Percentiles rank a stretch among this genome's conserved stretches.
These are phyloP conservation scores for Chlorella sp. DNA, from an alignment of 139 green algal genomes.

Conservation along the genomic window DNA sequence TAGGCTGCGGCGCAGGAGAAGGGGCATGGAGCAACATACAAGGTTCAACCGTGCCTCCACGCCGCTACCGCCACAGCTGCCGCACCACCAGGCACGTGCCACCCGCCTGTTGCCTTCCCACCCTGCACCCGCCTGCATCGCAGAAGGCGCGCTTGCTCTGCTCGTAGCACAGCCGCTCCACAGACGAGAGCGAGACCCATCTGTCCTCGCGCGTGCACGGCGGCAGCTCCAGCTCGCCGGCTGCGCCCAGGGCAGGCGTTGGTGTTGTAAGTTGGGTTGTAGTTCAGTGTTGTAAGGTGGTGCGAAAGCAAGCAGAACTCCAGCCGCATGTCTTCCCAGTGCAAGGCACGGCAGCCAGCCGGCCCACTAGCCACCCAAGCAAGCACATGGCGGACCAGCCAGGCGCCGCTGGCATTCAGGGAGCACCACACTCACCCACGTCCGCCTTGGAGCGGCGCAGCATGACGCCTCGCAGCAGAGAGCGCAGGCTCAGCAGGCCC, in stretches of 20 bases:
- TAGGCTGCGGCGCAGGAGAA: neutral
- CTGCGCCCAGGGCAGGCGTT: conserved; percentile 24
- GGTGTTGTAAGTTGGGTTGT: too few relatives aligned
- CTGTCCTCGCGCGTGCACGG: conserved; percentile 55
- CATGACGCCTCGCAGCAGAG: conserved; percentile 65
- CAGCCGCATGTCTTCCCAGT: too few relatives aligned
- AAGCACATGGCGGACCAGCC: too few relatives aligned
- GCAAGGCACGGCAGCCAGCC: too few relatives aligned
- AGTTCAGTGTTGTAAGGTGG: too few relatives aligned
- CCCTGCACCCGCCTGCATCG: neutral
- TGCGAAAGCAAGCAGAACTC: too few relatives aligned
- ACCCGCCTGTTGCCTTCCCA: too few relatives aligned
- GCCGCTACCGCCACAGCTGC: too few relatives aligned
- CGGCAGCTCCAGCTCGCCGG: conserved; percentile 61
- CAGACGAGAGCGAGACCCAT: conserved; percentile 51
- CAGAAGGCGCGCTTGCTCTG: conserved; percentile 32
- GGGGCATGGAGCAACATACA: too few relatives aligned
- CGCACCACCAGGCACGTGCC: too few relatives aligned
- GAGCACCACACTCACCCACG: conserved; percentile 40
- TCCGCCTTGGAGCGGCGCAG: conserved; percentile 64
- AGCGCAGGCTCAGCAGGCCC: conserved; percentile 45
- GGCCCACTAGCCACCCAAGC: too few relatives aligned
- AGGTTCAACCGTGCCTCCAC: too few relatives aligned
- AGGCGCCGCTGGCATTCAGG: neutral
- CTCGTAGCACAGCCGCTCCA: conserved; percentile 65